phyloP scores from a whole-genome alignment of 2,329 filamentous ascomycete species.

The Emergomyces africanus region DNA sequence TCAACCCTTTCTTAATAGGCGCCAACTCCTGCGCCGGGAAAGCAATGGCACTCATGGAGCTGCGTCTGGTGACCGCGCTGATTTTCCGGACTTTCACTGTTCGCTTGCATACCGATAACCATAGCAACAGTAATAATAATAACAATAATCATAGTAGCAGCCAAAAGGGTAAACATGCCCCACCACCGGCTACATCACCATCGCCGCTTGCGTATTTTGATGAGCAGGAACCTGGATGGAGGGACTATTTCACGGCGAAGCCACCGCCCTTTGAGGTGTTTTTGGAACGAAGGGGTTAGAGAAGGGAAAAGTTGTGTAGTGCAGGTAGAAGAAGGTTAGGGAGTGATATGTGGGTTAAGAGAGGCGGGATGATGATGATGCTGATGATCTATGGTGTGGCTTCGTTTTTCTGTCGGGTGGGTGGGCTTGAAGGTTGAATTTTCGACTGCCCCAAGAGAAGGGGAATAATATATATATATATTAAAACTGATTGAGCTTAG shows the following conservation, averaged over 20 bases:
- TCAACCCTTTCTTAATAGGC: slow-evolving; percentile 18
- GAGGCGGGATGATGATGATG: not conserved
- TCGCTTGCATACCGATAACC: slow-evolving; percentile 17
- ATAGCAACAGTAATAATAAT: no score
- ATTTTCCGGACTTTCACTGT: slow-evolving; percentile 27
- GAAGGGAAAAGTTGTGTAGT: no score
- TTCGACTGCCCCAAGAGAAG: no score
- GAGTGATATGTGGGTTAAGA: not conserved
- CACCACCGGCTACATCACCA: not conserved
- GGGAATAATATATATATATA: no score
- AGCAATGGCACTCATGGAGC: slow-evolving; percentile 20
- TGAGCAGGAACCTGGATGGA: not conserved
- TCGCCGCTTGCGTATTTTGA: slow-evolving; percentile 3
- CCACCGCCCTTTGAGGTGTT: not conserved
- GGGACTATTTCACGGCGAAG: not conserved
- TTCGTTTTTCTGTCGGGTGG: no score
- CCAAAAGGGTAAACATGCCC: not conserved
- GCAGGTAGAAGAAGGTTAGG: no score
- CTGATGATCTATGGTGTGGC: not conserved
- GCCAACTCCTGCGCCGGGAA: slow-evolving; percentile 20
- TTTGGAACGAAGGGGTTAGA: not conserved
- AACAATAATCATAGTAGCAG: no score
- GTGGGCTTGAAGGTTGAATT: no score
- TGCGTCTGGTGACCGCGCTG: slow-evolving; percentile 22
- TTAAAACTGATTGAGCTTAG: no score